Percentiles rank a stretch among this genome's conserved stretches.
Conservation (phyloP, 345 rosid genomes). For the Pistacia vera region DNA sequence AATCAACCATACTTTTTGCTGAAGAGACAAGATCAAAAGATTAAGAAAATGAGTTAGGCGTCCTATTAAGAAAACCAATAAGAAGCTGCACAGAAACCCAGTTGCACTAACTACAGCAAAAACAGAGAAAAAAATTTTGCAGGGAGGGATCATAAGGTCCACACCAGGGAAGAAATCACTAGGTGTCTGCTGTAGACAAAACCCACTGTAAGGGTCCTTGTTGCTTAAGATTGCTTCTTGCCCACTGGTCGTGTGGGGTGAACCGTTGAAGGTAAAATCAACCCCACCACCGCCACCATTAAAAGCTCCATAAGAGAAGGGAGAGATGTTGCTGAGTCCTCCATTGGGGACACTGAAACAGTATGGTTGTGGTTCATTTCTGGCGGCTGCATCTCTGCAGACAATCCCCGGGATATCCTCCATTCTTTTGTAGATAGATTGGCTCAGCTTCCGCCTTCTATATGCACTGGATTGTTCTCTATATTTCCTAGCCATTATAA, state of each 20-base stretch:
- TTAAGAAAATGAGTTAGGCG: not conserved
- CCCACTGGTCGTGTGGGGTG: constrained; percentile 24
- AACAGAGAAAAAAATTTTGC: not conserved
- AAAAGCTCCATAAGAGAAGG: constrained; percentile 29
- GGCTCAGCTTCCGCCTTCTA: constrained; percentile 68
- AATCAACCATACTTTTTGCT: not conserved
- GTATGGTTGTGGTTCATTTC: constrained; percentile 22
- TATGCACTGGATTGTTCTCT: constrained; percentile 83
- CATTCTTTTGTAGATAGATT: constrained; percentile 33
- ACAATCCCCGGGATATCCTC: constrained; percentile 36
- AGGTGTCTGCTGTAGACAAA: constrained; percentile 34
- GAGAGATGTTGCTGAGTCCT: constrained; percentile 18
- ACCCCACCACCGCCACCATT: constrained; percentile 25
- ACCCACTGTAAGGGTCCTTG: constrained; percentile 24
- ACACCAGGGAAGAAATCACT: constrained; percentile 41
- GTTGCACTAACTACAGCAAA: not conserved
- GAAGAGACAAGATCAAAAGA: constrained; percentile 5
- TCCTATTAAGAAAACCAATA: constrained; percentile 1
- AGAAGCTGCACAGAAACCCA: constrained; percentile 31
- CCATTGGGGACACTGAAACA: constrained; percentile 27
- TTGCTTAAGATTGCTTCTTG: constrained; percentile 27
- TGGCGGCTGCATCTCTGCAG: constrained; percentile 27
- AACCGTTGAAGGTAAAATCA: constrained; percentile 23
- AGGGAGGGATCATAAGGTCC: not conserved
- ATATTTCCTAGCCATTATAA: constrained; percentile 93